A percentile compares a stretch with the other conserved stretches of the same genome.
phyloP scores from a whole-genome alignment of 116 monocot species.

The Phalaenopsis hybrid region DNA sequence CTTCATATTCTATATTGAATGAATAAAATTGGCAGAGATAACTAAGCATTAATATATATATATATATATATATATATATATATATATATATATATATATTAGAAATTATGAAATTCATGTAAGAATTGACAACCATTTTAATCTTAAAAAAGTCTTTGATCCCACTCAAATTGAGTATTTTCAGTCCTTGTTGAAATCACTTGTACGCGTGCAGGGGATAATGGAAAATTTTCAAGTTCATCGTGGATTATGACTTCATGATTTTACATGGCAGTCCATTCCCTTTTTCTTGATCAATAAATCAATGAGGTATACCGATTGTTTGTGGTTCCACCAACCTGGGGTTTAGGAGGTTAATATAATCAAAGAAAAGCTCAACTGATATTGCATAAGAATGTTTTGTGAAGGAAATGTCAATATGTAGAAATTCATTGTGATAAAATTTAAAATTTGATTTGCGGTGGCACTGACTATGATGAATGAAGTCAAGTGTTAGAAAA shows the following conservation, averaged over 20 bases:
- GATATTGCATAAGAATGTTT: background rate
- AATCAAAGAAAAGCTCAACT: background rate
- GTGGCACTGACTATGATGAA: too few species aligned
- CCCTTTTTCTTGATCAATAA: background rate
- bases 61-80: too few species aligned
- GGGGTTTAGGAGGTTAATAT: background rate
- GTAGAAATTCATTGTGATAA: too few species aligned
- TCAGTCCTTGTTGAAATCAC: background rate
- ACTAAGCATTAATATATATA: background rate
- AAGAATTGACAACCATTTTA: background rate
- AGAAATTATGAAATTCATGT: background rate
- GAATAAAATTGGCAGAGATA: background rate
- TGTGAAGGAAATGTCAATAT: too few species aligned
- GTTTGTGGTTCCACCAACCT: background rate
- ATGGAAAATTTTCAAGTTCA: background rate
- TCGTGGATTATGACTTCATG: background rate
- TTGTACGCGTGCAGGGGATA: background rate
- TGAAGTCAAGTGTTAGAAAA: too few species aligned
- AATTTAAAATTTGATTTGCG: too few species aligned
- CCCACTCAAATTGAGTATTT: conserved; percentile 2
- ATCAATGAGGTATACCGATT: background rate
- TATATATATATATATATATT: too few species aligned
- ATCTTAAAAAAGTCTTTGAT: background rate
- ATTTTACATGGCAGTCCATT: background rate
- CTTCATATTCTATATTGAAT: background rate